phyloP scores from a whole-genome alignment of 164 flowering plant genomes.

The Vitis riparia region DNA sequence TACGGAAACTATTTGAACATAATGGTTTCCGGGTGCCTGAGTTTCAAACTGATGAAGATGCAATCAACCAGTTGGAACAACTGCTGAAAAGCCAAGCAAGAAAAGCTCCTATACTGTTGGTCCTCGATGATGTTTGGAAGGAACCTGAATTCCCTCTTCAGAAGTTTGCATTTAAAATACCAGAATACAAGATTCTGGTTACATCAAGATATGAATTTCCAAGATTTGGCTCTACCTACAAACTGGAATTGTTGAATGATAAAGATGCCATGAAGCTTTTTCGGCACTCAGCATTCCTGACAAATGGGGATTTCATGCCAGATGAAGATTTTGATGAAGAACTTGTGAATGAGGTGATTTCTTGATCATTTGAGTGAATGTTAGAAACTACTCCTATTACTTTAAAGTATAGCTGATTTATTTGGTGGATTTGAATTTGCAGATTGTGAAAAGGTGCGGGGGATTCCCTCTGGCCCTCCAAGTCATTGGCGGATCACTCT shows the following conservation, averaged over 20 bases:
- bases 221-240: slow-evolving; percentile 22
- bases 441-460: slow-evolving; percentile 35
- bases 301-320: slow-evolving; percentile 9
- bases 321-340: slow-evolving; percentile 16
- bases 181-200: slow-evolving; percentile 37
- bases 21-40: neutral
- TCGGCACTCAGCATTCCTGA: slow-evolving; percentile 22
- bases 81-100: neutral
- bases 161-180: slow-evolving; percentile 16
- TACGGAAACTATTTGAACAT: neutral
- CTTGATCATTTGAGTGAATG: no score
- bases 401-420: no score
- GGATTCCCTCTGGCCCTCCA: slow-evolving; percentile 41
- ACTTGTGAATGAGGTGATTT: no score
- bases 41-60: slow-evolving; percentile 12
- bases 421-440: slow-evolving; percentile 4
- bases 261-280: slow-evolving; percentile 41
- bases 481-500: slow-evolving; percentile 37
- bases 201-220: slow-evolving; percentile 48
- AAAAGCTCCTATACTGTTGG: slow-evolving; percentile 20
- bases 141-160: slow-evolving; percentile 30
- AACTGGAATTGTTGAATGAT: slow-evolving; percentile 25
- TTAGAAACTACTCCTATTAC: no score
- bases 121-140: slow-evolving; percentile 45
- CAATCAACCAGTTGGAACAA: slow-evolving; percentile 7